Percentiles rank a stretch among this genome's conserved stretches.
Evolutionary conservation across 805 yeast genomes (phyloP).

Genomic region (Metschnikowia santaceciliae): DNA sequence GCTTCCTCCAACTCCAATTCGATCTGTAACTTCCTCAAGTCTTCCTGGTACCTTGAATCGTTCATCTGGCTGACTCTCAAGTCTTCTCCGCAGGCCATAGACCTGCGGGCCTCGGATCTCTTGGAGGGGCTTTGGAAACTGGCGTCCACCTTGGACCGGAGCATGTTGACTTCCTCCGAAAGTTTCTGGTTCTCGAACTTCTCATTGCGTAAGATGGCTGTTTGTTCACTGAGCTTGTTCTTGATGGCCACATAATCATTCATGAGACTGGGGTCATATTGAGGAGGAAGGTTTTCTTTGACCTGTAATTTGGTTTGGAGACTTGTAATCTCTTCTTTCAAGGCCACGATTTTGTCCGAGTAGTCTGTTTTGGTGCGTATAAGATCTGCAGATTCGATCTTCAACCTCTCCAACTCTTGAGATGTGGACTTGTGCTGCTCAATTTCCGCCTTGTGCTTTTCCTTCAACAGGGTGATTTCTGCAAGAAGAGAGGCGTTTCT

Average conservation of each 20-base stretch:
- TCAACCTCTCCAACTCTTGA: constrained; percentile 17
- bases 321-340: constrained; percentile 21
- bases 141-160: constrained; percentile 42
- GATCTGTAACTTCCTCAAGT: constrained; percentile 45
- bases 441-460: constrained; percentile 4
- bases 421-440: constrained; percentile 7
- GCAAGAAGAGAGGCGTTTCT: not conserved
- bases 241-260: constrained; percentile 47
- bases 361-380: constrained; percentile 24
- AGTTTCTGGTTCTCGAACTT: constrained; percentile 42
- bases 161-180: constrained; percentile 52
- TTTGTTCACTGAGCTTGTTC: constrained; percentile 49
- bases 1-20: constrained; percentile 50
- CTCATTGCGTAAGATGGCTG: constrained; percentile 47
- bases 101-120: constrained; percentile 23
- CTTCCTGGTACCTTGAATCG: constrained; percentile 24
- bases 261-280: constrained; percentile 27
- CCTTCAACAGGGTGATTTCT: constrained; percentile 4
- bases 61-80: constrained; percentile 14
- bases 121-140: constrained; percentile 18
- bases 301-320: constrained; percentile 24
- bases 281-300: constrained; percentile 36
- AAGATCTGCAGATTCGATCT: constrained; percentile 21
- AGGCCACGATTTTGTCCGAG: constrained; percentile 23
- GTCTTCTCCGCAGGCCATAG: constrained; percentile 34